These are phyloP conservation scores for Xylaria arbuscula DNA, from an alignment of 2,329 filamentous ascomycete species.

Conservation along the genomic window DNA sequence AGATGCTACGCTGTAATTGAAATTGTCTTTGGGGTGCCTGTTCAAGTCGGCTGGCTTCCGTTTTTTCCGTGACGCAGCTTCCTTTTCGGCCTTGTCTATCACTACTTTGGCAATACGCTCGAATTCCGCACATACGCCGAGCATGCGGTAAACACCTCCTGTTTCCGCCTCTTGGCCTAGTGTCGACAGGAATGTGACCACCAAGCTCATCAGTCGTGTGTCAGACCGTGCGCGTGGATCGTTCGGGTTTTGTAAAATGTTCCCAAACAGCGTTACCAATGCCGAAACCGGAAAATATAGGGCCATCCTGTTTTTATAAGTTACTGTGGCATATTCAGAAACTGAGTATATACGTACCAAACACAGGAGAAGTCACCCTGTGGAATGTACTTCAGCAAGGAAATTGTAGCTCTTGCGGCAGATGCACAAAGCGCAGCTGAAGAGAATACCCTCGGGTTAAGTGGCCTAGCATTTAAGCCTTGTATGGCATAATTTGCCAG, in stretches of 20 bases:
- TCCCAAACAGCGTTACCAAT: constrained; percentile 93
- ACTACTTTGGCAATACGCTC: constrained; percentile 92
- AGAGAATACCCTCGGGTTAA: constrained; percentile 95
- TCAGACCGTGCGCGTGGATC: constrained; percentile 90
- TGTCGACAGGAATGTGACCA: constrained; percentile 91
- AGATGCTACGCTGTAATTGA: constrained; percentile 43
- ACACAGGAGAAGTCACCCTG: constrained; percentile 95
- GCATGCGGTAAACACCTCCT: constrained; percentile 91
- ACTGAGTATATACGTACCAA: constrained; percentile 72
- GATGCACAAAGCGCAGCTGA: constrained; percentile 93
- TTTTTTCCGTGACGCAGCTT: constrained; percentile 82
- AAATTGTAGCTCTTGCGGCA: constrained; percentile 91
- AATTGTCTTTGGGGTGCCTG: constrained; percentile 24
- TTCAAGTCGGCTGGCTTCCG: constrained; percentile 67
- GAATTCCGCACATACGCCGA: constrained; percentile 94
- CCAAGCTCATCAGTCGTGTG: constrained; percentile 88
- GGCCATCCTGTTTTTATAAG: constrained; percentile 72
- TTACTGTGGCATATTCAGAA: constrained; percentile 8
- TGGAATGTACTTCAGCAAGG: constrained; percentile 93
- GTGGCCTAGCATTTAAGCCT: constrained; percentile 86
- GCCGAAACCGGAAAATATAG: constrained; percentile 97
- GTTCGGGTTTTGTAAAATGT: constrained; percentile 93
- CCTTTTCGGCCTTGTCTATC: constrained; percentile 90
- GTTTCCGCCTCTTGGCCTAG: constrained; percentile 90
- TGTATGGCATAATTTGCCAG: constrained; percentile 95